Evolutionary conservation across 495 filamentous ascomycete genomes (phyloP).

Genomic region (Aspergillus egyptiacus): DNA sequence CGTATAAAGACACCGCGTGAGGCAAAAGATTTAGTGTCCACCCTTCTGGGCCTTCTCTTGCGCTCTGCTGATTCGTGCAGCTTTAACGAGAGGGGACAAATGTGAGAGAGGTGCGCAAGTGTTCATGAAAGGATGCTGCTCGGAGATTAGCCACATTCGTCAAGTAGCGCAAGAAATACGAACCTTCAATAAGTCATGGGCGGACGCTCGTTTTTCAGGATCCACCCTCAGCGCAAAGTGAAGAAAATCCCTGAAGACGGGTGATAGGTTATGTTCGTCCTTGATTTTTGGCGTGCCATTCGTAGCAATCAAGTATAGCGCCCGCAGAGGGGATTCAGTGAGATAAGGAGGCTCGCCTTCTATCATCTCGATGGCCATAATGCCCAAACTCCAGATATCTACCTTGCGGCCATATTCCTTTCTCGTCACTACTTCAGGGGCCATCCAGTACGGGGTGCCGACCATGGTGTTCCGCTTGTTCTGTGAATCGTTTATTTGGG

Average conservation of each 20-base stretch:
- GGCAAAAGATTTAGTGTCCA: conserved; percentile 26
- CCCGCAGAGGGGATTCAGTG: conserved; percentile 88
- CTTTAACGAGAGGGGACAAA: conserved; percentile 76
- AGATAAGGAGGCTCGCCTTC: conserved; percentile 97
- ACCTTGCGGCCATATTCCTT: conserved; percentile 99
- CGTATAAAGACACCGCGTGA: conserved; percentile 19
- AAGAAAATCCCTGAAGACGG: conserved; percentile 83
- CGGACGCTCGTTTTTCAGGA: conserved; percentile 91
- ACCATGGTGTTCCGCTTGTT: conserved; percentile 99
- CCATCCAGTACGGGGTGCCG: conserved; percentile 99
- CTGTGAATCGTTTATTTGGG: conserved; percentile 94
- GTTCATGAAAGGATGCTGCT: conserved; percentile 84
- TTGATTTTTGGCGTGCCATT: conserved; percentile 95
- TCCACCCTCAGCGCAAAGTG: conserved; percentile 89
- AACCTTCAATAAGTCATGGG: conserved; percentile 87
- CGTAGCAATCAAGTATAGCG: conserved; percentile 92
- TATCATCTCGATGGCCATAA: conserved; percentile 99
- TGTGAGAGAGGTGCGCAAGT: conserved; percentile 66
- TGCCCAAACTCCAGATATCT: conserved; percentile 96
- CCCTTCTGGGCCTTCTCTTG: conserved; percentile 75
- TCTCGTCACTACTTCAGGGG: conserved; percentile 91
- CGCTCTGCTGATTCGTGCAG: conserved; percentile 73
- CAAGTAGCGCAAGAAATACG: conserved; percentile 22
- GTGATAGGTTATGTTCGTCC: conserved; percentile 75
- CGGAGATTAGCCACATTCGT: conserved; percentile 23